Evolutionary conservation across 768 basidiomycete species (phyloP).

Genomic region (Strobilomyces dryophilus): DNA sequence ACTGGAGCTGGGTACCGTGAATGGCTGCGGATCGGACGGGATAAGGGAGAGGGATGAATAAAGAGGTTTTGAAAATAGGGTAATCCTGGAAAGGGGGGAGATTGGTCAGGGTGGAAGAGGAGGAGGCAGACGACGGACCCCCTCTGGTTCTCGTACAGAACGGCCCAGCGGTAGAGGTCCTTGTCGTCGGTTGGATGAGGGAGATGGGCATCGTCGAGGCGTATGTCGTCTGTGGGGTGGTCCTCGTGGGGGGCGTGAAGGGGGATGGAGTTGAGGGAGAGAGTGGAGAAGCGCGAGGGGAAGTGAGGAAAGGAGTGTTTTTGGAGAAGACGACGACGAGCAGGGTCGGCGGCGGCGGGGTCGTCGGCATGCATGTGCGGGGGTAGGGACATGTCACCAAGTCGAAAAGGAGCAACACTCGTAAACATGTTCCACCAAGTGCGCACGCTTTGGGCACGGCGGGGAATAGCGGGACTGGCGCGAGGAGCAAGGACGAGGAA

Average conservation of each 20-base stretch:
- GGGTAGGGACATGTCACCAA: slow-evolving; percentile 28
- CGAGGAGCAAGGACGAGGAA: slow-evolving; percentile 9
- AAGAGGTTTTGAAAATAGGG: slow-evolving; percentile 65
- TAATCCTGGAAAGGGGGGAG: slow-evolving; percentile 41
- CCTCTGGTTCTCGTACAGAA: slow-evolving; percentile 80
- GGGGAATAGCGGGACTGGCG: background rate
- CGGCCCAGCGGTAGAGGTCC: slow-evolving; percentile 71
- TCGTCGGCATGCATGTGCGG: slow-evolving; percentile 39
- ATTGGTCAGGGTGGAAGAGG: slow-evolving; percentile 3
- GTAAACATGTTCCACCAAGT: slow-evolving; percentile 16
- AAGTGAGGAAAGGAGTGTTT: slow-evolving; percentile 32
- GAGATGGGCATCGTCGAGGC: slow-evolving; percentile 25
- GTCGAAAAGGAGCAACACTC: slow-evolving; percentile 3
- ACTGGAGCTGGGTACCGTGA: slow-evolving; percentile 52
- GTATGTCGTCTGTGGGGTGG: slow-evolving; percentile 23
- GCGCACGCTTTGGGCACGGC: slow-evolving; percentile 7
- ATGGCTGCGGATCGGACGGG: slow-evolving; percentile 69
- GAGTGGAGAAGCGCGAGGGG: slow-evolving; percentile 18
- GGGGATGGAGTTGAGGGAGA: background rate
- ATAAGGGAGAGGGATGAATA: slow-evolving; percentile 70
- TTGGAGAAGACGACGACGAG: slow-evolving; percentile 41
- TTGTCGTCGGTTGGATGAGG: slow-evolving; percentile 28
- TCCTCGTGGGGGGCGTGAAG: background rate
- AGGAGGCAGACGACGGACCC: slow-evolving; percentile 44
- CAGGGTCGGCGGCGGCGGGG: slow-evolving; percentile 40